These are phyloP conservation scores for Leptomonas pyrrhocoris DNA, from an alignment of 208 protist genomes.

Conservation along the genomic window DNA sequence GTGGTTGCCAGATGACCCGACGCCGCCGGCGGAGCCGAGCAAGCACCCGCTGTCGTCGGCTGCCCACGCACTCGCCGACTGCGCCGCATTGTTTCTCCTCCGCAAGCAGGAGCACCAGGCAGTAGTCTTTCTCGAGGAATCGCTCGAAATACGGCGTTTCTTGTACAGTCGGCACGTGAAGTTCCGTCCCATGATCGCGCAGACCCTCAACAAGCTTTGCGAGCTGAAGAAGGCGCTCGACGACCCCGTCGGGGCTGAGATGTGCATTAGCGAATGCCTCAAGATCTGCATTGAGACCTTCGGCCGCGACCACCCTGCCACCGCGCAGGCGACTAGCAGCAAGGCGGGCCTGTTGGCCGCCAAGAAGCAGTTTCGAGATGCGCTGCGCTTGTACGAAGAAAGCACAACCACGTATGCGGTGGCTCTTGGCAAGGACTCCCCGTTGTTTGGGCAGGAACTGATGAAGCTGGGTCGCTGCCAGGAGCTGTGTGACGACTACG, in stretches of 20 bases:
- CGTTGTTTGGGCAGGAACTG: conserved; percentile 76
- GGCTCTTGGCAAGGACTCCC: conserved; percentile 78
- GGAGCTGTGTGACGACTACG: conserved; percentile 80
- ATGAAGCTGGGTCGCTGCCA: conserved; percentile 84
- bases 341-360: conserved; percentile 81
- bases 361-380: conserved; percentile 84
- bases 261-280: conserved; percentile 89
- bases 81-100: conserved; percentile 80
- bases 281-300: conserved; percentile 84
- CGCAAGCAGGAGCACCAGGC: conserved; percentile 69
- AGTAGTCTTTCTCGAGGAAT: conserved; percentile 85
- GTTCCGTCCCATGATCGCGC: conserved; percentile 89
- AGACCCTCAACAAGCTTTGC: conserved; percentile 90
- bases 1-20: conserved; percentile 71
- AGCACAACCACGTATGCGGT: conserved; percentile 74
- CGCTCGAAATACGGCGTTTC: conserved; percentile 86
- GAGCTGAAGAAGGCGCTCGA: conserved; percentile 85
- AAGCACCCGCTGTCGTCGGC: conserved; percentile 81
- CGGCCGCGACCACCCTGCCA: conserved; percentile 81
- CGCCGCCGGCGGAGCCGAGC: conserved; percentile 67
- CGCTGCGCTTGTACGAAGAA: conserved; percentile 79
- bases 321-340: conserved; percentile 83
- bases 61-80: conserved; percentile 87
- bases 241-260: conserved; percentile 81
- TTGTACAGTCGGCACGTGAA: conserved; percentile 80